Percentiles rank a stretch among this genome's conserved stretches.
Evolutionary conservation across 2,329 filamentous ascomycete species (phyloP).

Genomic region (Paraphoma sp.): DNA sequence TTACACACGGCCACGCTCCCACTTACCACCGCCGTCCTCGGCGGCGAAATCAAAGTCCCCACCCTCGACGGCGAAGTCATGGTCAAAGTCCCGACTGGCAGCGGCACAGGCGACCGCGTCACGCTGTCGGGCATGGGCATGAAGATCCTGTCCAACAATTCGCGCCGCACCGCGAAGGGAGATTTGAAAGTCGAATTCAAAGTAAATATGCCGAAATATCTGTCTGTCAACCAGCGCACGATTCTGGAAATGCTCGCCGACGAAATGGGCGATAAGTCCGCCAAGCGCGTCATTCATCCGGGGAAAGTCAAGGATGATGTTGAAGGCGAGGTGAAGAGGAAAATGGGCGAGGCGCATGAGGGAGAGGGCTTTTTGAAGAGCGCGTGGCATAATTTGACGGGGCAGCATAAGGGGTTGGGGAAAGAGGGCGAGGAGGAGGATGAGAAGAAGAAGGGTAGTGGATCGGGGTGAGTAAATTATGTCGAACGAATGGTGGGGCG

Average conservation of each 20-base stretch:
- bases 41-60: constrained; percentile 87
- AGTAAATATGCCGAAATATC: constrained; percentile 92
- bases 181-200: constrained; percentile 95
- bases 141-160: constrained; percentile 72
- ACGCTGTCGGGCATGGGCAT: constrained; percentile 92
- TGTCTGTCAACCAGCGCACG: constrained; percentile 88
- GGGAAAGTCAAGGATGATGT: constrained; percentile 51
- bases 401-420: constrained; percentile 60
- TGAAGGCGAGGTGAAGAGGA: constrained; percentile 18
- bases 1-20: constrained; percentile 91
- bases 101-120: constrained; percentile 89
- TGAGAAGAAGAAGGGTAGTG: constrained; percentile 36
- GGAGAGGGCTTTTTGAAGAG: constrained; percentile 91
- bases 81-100: constrained; percentile 89
- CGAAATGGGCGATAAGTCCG: constrained; percentile 91
- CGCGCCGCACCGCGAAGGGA: constrained; percentile 68
- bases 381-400: constrained; percentile 91
- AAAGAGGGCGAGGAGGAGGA: constrained; percentile 43
- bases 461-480: constrained; percentile 33
- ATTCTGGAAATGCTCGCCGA: constrained; percentile 96
- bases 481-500: too few species aligned
- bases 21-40: constrained; percentile 88
- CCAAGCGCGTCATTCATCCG: constrained; percentile 91
- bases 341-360: constrained; percentile 59
- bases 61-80: constrained; percentile 91